Evolutionary conservation across 495 filamentous ascomycete species (phyloP), one percentile per base, ranked within the genome.

Genomic region (Haplographium delicatum): DNA sequence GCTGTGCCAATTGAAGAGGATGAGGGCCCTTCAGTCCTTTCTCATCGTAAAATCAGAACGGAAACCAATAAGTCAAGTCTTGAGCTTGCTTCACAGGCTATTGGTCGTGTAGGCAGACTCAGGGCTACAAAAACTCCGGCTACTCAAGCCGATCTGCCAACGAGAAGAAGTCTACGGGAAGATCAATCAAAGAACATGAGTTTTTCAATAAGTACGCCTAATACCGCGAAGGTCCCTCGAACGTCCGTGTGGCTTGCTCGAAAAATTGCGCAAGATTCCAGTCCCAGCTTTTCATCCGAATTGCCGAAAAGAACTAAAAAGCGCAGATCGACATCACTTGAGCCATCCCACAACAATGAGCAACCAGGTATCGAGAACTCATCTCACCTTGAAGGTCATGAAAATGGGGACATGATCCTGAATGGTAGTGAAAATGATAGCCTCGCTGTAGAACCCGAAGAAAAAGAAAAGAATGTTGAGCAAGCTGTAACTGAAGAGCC

Each of bases 381-480:
- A 23, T 54, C 57, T 45, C 48, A 19, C 15, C 34, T 38, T 10
- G 47, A 49, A 4, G 40, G 47, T 35, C 31, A 54, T 35, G 31
- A 47, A 11, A 37, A 54, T 43, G 46, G 27, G 26, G 44, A 23
- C 22, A 43, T 46, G 11, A 23, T 11, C 1, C 3, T 55, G 13
- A n/a, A 31, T 31, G 35, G 48, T 13, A 42, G 24, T 33, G 41
- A 56, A 26, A 19, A 27, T 33, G 47, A 60, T 46, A 60, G 57
- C 50, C 47, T 60, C 13, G 56, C 56, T 46, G 57, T 47, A 15
- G 57, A 60, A 39, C 52, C 43, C n/a, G 33, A 38, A 15, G 43
- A 51, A 19, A 44, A 24, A 35, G 25, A 31, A n/a, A 28, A 43
- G 11, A 34, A 11, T 24, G 19, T 31, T 10, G 44, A 43, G 18